phyloP scores from a whole-genome alignment of 352 stramenopile genomes.

The Aphanomyces cochlioides region DNA sequence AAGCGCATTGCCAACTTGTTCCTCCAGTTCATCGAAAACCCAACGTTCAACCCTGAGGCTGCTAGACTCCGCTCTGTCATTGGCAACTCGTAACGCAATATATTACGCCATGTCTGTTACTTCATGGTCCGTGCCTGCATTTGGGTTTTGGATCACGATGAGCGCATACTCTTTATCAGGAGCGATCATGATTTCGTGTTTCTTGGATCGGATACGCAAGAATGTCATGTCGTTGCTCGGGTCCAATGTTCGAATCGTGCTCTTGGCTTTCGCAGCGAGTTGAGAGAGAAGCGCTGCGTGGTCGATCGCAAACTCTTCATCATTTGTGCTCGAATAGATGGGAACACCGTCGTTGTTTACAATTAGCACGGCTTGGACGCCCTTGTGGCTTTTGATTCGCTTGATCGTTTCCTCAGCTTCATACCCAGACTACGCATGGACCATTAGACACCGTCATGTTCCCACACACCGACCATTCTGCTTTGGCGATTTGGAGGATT shows the following conservation, averaged over 20 bases:
- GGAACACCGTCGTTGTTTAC: conserved; percentile 90
- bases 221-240: conserved; percentile 93
- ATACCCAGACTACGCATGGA: conserved; percentile 54
- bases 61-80: conserved; percentile 46
- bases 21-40: conserved; percentile 90
- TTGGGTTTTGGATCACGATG: conserved; percentile 91
- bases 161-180: conserved; percentile 92
- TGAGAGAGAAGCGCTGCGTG: conserved; percentile 84
- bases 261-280: conserved; percentile 87
- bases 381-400: conserved; percentile 92
- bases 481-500: no score
- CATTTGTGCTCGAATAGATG: conserved; percentile 88
- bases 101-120: conserved; percentile 27
- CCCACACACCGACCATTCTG: no score
- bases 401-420: conserved; percentile 95
- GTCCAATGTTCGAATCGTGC: conserved; percentile 87
- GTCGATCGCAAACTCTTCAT: conserved; percentile 86
- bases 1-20: conserved; percentile 86
- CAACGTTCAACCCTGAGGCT: conserved; percentile 91
- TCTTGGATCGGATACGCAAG: conserved; percentile 90
- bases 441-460: no score
- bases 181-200: conserved; percentile 93
- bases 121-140: conserved; percentile 41
- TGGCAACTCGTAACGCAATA: conserved; percentile 13
- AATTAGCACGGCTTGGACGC: conserved; percentile 91